Evolutionary conservation across 2,329 filamentous ascomycete genomes (phyloP).

Genomic region (Colletotrichum salicis): DNA sequence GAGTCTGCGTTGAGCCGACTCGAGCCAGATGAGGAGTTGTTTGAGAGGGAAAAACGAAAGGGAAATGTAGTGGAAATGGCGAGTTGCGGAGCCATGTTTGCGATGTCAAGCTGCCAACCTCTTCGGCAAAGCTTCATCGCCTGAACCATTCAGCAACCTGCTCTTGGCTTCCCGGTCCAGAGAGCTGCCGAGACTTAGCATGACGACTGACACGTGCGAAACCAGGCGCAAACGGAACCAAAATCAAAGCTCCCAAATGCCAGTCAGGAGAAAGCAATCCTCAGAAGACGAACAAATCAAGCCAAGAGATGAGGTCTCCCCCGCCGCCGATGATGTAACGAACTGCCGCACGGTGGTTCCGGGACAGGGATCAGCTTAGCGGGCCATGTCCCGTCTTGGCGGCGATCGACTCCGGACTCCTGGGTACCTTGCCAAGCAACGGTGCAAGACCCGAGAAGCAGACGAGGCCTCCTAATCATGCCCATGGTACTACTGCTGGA

Average conservation of each 20-base stretch:
- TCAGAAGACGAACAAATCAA: not conserved
- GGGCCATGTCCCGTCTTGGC: slow-evolving; percentile 33
- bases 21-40: not conserved
- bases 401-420: slow-evolving; percentile 32
- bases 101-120: not conserved
- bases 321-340: slow-evolving; percentile 33
- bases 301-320: slow-evolving; percentile 23
- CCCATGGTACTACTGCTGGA: not conserved
- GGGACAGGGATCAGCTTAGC: slow-evolving; percentile 33
- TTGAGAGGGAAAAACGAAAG: not conserved
- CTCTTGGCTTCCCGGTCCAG: not conserved
- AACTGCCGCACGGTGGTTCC: slow-evolving; percentile 26
- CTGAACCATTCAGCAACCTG: not conserved
- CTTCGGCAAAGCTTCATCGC: not conserved
- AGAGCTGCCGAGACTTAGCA: not conserved
- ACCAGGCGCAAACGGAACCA: not conserved
- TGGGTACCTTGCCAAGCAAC: slow-evolving; percentile 29
- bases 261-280: not conserved
- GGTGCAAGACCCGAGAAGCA: not conserved
- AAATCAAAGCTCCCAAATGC: not conserved
- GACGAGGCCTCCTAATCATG: slow-evolving; percentile 5
- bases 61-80: not conserved
- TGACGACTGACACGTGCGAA: slow-evolving; percentile 9
- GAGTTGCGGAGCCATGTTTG: not conserved
- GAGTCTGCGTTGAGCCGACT: slow-evolving; percentile 3